Evolutionary conservation across 345 rosid species (phyloP).

Genomic region (Citrus glauca): DNA sequence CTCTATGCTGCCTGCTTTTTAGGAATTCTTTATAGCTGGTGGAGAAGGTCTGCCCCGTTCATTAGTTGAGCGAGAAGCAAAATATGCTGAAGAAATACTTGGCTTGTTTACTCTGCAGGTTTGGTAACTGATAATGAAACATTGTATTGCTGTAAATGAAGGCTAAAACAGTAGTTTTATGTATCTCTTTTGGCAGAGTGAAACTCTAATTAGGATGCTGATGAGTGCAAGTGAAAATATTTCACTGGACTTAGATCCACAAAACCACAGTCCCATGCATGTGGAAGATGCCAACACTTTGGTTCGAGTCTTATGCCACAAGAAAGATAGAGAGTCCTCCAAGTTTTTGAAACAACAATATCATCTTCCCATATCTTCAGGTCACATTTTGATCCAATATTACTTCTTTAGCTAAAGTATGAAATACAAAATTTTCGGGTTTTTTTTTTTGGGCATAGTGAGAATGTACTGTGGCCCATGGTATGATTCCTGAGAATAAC

Average conservation of each 20-base stretch:
- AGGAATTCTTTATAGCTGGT: constrained; percentile 93
- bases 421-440: neutral
- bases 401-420: neutral
- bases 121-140: constrained; percentile 1
- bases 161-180: constrained; percentile 8
- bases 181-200: constrained; percentile 50
- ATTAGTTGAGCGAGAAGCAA: constrained; percentile 82
- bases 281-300: constrained; percentile 72
- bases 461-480: neutral
- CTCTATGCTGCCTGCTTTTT: constrained; percentile 14
- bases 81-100: constrained; percentile 65
- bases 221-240: constrained; percentile 82
- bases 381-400: constrained; percentile 30
- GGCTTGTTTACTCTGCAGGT: constrained; percentile 78
- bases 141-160: neutral
- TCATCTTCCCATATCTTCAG: constrained; percentile 94
- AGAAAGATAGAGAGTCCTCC: constrained; percentile 85
- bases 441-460: neutral
- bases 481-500: neutral
- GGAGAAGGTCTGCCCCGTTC: constrained; percentile 95
- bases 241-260: constrained; percentile 55
- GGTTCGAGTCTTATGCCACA: constrained; percentile 90
- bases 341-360: constrained; percentile 77
- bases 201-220: constrained; percentile 68
- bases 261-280: constrained; percentile 32